phyloP scores from a whole-genome alignment of 306 rosid species.

The Macrotyloma uniflorum region DNA sequence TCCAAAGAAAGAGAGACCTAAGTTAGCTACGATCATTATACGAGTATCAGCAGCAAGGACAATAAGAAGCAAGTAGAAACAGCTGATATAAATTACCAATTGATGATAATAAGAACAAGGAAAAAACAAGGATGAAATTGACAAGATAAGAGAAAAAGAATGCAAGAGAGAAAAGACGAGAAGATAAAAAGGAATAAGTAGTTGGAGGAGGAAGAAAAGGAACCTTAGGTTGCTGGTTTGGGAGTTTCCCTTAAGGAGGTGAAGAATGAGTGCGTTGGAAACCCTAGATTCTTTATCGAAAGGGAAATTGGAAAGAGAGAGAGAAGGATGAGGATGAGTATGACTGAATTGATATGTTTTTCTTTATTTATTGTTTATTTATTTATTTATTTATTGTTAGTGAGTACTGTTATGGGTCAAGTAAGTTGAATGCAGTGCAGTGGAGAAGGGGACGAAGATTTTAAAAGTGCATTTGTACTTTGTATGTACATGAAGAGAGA shows the following conservation, averaged over 20 bases:
- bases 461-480: slow-evolving; percentile 18
- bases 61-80: neutral
- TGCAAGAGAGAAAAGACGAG: slow-evolving; percentile 7
- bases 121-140: neutral
- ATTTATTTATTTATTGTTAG: neutral
- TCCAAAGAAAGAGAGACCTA: neutral
- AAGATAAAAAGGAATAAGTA: neutral
- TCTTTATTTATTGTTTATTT: neutral
- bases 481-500: neutral
- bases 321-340: slow-evolving; percentile 27
- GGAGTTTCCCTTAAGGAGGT: slow-evolving; percentile 11
- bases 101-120: neutral
- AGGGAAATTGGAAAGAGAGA: slow-evolving; percentile 20
- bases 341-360: slow-evolving; percentile 33
- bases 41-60: neutral
- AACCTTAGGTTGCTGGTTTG: neutral
- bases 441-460: slow-evolving; percentile 9
- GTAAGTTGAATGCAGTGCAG: slow-evolving; percentile 18
- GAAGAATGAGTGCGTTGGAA: slow-evolving; percentile 49
- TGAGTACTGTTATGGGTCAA: slow-evolving; percentile 2
- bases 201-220: slow-evolving; percentile 31
- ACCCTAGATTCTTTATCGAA: slow-evolving; percentile 58
- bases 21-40: neutral
- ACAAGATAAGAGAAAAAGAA: neutral
- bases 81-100: neutral